phyloP scores from a whole-genome alignment of 1,139 yeast genomes.

The Suhomyces atakaporum region DNA sequence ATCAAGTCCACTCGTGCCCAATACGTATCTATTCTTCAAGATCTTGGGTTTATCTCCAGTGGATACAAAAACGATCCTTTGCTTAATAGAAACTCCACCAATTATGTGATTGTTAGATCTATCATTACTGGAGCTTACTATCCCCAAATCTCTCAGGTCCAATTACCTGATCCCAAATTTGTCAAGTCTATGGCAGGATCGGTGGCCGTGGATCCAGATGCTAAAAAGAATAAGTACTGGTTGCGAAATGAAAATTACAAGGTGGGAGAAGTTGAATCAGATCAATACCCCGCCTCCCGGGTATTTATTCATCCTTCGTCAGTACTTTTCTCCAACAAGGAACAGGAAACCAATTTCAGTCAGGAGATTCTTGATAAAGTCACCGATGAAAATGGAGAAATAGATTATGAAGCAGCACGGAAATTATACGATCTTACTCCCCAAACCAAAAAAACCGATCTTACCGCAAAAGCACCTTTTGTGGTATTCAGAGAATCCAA shows the following conservation, averaged over 20 bases:
- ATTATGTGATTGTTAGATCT: slow-evolving; percentile 58
- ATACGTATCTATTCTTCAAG: slow-evolving; percentile 65
- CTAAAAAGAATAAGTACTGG: slow-evolving; percentile 72
- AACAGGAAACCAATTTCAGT: slow-evolving; percentile 12
- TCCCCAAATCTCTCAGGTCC: slow-evolving; percentile 81
- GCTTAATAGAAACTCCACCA: slow-evolving; percentile 51
- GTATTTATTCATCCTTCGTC: slow-evolving; percentile 88
- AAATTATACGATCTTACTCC: slow-evolving; percentile 36
- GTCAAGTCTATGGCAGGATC: slow-evolving; percentile 74
- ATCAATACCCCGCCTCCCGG: slow-evolving; percentile 53
- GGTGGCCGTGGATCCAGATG: slow-evolving; percentile 81
- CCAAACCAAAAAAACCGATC: slow-evolving; percentile 25
- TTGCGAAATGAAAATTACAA: slow-evolving; percentile 51
- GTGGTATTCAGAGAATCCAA: slow-evolving; percentile 58
- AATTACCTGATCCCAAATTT: slow-evolving; percentile 78
- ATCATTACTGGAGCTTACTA: slow-evolving; percentile 78
- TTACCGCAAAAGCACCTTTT: slow-evolving; percentile 50
- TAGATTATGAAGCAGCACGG: slow-evolving; percentile 33
- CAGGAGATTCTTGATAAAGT: slow-evolving; percentile 25
- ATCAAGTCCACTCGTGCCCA: slow-evolving; percentile 71
- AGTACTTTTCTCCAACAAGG: slow-evolving; percentile 48
- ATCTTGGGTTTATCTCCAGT: slow-evolving; percentile 72
- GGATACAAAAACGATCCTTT: slow-evolving; percentile 30
- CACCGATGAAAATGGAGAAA: slow-evolving; percentile 41
- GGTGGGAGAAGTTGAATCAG: slow-evolving; percentile 14